phyloP scores from a whole-genome alignment of 75 land plant species.

The Cunninghamia lanceolata region DNA sequence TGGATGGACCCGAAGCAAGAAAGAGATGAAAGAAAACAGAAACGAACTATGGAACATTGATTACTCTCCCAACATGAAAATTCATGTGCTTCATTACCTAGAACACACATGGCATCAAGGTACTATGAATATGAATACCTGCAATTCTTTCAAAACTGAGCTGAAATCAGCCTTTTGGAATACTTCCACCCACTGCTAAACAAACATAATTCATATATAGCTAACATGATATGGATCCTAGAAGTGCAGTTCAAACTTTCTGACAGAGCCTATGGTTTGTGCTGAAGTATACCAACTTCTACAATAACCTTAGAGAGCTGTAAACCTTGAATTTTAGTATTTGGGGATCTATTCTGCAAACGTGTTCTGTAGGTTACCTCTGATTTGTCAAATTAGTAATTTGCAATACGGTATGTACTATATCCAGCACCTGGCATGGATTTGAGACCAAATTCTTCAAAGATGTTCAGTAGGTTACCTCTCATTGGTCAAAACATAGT shows the following conservation, averaged over 20 bases:
- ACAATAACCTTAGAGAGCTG: not conserved
- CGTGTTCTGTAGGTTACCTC: not conserved
- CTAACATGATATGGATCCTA: not conserved
- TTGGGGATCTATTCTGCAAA: not conserved
- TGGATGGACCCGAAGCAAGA: not conserved
- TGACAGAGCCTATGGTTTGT: not conserved
- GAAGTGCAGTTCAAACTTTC: not conserved
- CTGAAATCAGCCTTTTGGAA: not conserved
- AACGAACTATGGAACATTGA: not conserved
- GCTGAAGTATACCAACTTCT: not conserved
- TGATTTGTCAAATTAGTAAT: not conserved
- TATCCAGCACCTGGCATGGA: not conserved
- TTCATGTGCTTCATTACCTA: not conserved
- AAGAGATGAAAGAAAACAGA: not conserved
- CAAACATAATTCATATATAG: not conserved
- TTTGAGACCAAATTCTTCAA: not conserved
- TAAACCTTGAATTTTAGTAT: not conserved
- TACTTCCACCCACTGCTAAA: not conserved
- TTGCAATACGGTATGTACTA: not conserved
- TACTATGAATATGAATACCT: too few relatives aligned
- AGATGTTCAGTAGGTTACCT: not conserved
- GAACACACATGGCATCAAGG: not conserved
- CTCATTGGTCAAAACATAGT: not conserved
- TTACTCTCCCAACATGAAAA: not conserved
- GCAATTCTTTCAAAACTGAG: not conserved